Conservation (phyloP, 2,329 filamentous ascomycete genomes). For the Colletotrichum euphorbiae region DNA sequence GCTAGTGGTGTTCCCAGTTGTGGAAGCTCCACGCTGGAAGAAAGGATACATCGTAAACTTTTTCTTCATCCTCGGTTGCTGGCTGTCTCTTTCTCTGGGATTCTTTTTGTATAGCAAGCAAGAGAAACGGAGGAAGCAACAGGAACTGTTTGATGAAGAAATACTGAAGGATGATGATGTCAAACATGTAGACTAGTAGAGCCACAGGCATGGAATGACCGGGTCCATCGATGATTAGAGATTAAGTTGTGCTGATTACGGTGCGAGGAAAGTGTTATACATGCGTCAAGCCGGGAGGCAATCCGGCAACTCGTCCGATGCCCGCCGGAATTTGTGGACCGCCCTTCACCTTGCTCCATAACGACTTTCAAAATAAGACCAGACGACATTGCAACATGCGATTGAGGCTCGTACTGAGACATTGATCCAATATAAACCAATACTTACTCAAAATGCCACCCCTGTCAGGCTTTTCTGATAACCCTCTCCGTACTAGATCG, state of each 20-base stretch:
- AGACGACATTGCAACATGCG: neutral
- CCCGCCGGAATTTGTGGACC: slow-evolving; percentile 21
- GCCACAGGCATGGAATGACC: no score
- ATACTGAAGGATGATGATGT: slow-evolving; percentile 17
- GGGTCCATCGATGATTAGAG: no score
- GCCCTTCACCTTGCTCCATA: neutral
- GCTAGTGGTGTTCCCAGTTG: slow-evolving; percentile 39
- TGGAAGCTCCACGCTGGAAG: slow-evolving; percentile 42
- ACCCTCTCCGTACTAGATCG: slow-evolving; percentile 49
- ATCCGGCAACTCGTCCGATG: slow-evolving; percentile 13
- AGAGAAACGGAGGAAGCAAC: slow-evolving; percentile 27
- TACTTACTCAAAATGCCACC: slow-evolving; percentile 48
- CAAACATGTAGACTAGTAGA: slow-evolving; percentile 31
- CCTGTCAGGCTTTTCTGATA: slow-evolving; percentile 55
- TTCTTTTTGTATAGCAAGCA: slow-evolving; percentile 31
- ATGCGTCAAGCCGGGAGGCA: neutral
- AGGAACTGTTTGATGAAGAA: slow-evolving; percentile 23
- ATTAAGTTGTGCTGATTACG: no score
- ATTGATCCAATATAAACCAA: neutral
- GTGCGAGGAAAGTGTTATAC: no score
- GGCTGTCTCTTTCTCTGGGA: slow-evolving; percentile 29
- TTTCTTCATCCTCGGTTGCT: slow-evolving; percentile 39
- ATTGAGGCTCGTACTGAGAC: neutral
- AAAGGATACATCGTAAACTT: slow-evolving; percentile 43
- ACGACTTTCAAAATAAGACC: slow-evolving; percentile 20